Base-by-base conservation (phyloP, 179 eudicot species). In the Actinidia polygama region DNA sequence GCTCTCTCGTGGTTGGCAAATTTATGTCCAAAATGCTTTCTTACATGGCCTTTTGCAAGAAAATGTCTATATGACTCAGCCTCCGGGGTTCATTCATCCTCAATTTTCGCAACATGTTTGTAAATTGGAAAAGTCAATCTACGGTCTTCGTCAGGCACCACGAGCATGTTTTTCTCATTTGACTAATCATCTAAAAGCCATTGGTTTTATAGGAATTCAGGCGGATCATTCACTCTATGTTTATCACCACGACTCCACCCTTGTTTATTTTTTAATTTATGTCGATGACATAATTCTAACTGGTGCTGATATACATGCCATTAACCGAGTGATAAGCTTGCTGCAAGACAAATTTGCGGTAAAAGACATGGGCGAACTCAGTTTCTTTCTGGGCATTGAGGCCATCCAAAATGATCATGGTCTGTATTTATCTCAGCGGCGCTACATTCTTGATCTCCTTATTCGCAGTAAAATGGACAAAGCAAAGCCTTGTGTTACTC, bases 61-160 rank as follows among this genome's bases (percentile, higher is more conserved):
- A 40, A 30, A 77, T 23, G 80, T 59, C 4, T 77, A 15, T 61
- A 77, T 78, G 72, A 19, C 72, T 62, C 81, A 78, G 16, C 61
- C 73, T 44, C 21, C 47, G 10, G 46, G 21, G 2, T 78, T 78
- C 49, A 40, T 62, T 47, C 59, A 78, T 30, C 36, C 2, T 30
- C 44, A 7, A 4, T 7, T 8, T 58, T 3, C 10, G 19, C 18
- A 10, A 21, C 58, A 78, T 78, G 73, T 78, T 19, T 78, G 81
- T 47, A 36, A 6, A 12, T 26, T 78, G 26, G 18, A 49, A 0
- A 49, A 49, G n/a, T 62, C 81, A n/a, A 0, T 78, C n/a, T 78
- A 78, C 11, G 81, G 81, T 11, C 51, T 78, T 10, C 46, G 47
- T 10, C 44, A 62, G 4, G 59, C 81, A 6, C 72, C 72, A 0